Base-by-base conservation (phyloP, 805 yeast species). In the Ogataea glucozyma region DNA sequence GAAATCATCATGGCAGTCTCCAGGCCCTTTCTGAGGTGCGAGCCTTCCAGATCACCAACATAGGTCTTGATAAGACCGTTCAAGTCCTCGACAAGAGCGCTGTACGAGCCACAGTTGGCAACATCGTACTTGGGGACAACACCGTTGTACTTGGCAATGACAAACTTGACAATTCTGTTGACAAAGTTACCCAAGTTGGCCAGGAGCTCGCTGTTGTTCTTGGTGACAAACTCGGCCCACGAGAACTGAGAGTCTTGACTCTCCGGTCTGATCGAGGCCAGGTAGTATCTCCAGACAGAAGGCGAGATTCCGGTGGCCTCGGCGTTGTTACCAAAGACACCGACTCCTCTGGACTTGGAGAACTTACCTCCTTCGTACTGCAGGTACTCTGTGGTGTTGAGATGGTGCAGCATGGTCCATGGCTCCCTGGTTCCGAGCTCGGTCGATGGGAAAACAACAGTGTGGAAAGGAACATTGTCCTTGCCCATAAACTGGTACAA, bases 401-500 rank as follows among this genome's bases (percentile, higher is more conserved):
- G 70, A 66, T 90, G 96, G 60, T 88, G 87, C 54, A 90, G 74
- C 79, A 79, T 83, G 46, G 97, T 89, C 98, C 98, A 93, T 36
- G 73, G 59, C 44, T 91, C 91, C 14, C 75, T 68, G 13, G 99
- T 90, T 65, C 98, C 99, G 33, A 93, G 70, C 67, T 83, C 85
- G 20, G 95, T 71, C 31, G 95, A 83, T 47, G 99, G 99, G 88
- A 91, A 93, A 43, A 93, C 95, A 43, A 93, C 99, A 1, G 97
- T 85, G 64, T 93, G 99, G 88, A 93, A 93, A 23, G 98, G 97
- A 58, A 90, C 97, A 62, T 93, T 93, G 68, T 93, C 99, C 66
- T 93, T 93, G 68, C 99, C 99, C 99, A 93, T 93, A 66, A 93
- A 93, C 72, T 93, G 99, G 65, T 87, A 88, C 53, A 93, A 72